Evolutionary conservation across 139 green algal species (phyloP), one percentile per base, ranked within the genome.

Genomic region (Coelastrella sp.): DNA sequence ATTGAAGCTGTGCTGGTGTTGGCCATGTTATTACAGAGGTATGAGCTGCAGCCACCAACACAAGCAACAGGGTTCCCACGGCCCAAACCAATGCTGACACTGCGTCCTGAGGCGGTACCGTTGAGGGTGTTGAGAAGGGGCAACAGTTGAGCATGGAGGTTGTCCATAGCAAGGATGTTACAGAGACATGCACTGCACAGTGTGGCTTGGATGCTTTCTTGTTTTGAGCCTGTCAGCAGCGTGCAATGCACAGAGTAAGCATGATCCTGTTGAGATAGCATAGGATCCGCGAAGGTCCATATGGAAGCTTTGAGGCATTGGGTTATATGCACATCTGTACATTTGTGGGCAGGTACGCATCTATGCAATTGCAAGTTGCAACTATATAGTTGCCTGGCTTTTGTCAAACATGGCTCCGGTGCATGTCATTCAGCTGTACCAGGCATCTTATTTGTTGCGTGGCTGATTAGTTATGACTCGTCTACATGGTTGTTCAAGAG

Each of bases 1-100:
- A 90, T 95, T 50, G 96, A 98, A 83, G 91, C 80, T 0, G 74
- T 95, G n/a, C 73, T 98, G 50, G 92, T 98, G 50, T 66, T 96
- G 78, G 92, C 91, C 0, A 48, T 76, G 17, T 32, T 94, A 27
- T 86, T 97, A 64, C 85, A 92, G 64, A 57, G 73, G 21, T 95
- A 88, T 84, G 45, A 88, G 35, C 85, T 97, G 34, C 69, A 85
- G 59, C 69, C 79, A 15, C 68, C 83, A 8, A 67, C 19, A 13
- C 72, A 35, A 51, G 78, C 2, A 43, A 67, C 21, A 7, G 35
- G 41, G 68, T 95, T 90, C 85, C 94, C 50, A 4, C n/a, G 19
- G 76, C 89, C 91, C 0, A 87, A 94, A 64, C 88, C 94, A 3
- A 81, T 93, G 17, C 92, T 97, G 67, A 97, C 94, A 21, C 79